Evolutionary conservation across 129 eudicot genomes (phyloP), one percentile per base, ranked within the genome.

Genomic region (Deinandra increscens): DNA sequence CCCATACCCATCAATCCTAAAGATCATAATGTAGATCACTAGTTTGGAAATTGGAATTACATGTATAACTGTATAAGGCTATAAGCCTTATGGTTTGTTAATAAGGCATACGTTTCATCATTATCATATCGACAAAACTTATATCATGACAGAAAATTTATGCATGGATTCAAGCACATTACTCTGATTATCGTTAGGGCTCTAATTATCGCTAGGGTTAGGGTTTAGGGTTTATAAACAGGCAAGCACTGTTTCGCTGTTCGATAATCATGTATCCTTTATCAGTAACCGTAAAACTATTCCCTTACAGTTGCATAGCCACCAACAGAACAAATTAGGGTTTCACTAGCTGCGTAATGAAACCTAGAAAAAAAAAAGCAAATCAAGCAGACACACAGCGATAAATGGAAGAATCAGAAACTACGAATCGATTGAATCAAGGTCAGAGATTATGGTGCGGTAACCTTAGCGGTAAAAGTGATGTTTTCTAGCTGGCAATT

Each of bases 401-500:
- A 26, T 26, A 26, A 1, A 46, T 46, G 4, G 51, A 45, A 11
- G 4, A 44, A 44, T 33, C 3, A 44, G n/a, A 44, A 44, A 44
- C 49, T 44, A 44, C 49, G 12, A 44, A 44, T 44, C 3, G 17
- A 45, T 2, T 46, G 19, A 6, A 54, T 10, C 2, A 7, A 12
- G 39, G 5, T 12, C 1, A 20, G 5, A 9, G 1, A 53, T 43
- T 0, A 43, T 9, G 17, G 5, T 0, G n/a, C n/a, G 60, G 61
- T 17, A 44, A 90, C 97, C 91, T 87, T 90, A 46, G 97, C 91
- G 61, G 97, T 90, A 72, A 78, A 87, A 51, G 88, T 87, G 75
- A 90, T 81, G 77, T 81, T 86, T 70, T 90, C 97, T 12, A 90
- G 85, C 53, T 90, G 97, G 60, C 95, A 90, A 60, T 90, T 90